Evolutionary conservation across 2,329 filamentous ascomycete species (phyloP).

Genomic region (Paecilomyces dactylethromorphus): DNA sequence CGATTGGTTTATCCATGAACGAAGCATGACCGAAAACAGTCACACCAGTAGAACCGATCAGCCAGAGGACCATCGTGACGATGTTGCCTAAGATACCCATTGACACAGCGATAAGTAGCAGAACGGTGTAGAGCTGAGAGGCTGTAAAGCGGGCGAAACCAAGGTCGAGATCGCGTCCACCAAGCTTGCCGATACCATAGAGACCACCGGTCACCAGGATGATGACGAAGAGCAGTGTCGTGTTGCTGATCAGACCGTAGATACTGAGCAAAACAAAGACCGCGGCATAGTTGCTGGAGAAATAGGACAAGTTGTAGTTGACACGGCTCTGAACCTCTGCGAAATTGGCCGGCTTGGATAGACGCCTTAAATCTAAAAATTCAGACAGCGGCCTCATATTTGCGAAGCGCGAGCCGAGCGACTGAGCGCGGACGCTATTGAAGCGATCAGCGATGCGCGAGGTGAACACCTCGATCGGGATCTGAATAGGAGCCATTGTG

Average conservation of each 20-base stretch:
- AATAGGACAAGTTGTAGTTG: slow-evolving; percentile 96
- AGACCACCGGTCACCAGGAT: slow-evolving; percentile 78
- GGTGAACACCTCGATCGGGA: slow-evolving; percentile 85
- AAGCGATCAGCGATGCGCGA: slow-evolving; percentile 90
- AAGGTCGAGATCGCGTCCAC: slow-evolving; percentile 80
- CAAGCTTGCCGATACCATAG: slow-evolving; percentile 84
- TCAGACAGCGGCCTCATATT: slow-evolving; percentile 87
- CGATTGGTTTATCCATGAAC: slow-evolving; percentile 97
- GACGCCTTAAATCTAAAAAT: slow-evolving; percentile 91
- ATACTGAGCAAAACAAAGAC: slow-evolving; percentile 93
- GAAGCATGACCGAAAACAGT: slow-evolving; percentile 91
- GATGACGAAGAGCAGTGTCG: slow-evolving; percentile 83
- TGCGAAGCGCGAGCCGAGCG: slow-evolving; percentile 74
- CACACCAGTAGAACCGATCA: slow-evolving; percentile 91
- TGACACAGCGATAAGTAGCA: slow-evolving; percentile 76
- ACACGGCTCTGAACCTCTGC: slow-evolving; percentile 81
- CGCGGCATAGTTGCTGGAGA: slow-evolving; percentile 95
- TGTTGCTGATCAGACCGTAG: slow-evolving; percentile 88
- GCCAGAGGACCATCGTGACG: slow-evolving; percentile 81
- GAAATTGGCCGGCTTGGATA: slow-evolving; percentile 92
- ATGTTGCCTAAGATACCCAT: slow-evolving; percentile 80
- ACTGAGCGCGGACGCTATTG: slow-evolving; percentile 71
- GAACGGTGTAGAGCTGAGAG: slow-evolving; percentile 87
- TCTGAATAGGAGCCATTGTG: slow-evolving; percentile 79
- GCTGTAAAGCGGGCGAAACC: slow-evolving; percentile 76